Percentiles rank a stretch among this genome's conserved stretches.
These are phyloP conservation scores for Fusarium sp. DNA, from an alignment of 2,329 filamentous ascomycete species.

Conservation along the genomic window DNA sequence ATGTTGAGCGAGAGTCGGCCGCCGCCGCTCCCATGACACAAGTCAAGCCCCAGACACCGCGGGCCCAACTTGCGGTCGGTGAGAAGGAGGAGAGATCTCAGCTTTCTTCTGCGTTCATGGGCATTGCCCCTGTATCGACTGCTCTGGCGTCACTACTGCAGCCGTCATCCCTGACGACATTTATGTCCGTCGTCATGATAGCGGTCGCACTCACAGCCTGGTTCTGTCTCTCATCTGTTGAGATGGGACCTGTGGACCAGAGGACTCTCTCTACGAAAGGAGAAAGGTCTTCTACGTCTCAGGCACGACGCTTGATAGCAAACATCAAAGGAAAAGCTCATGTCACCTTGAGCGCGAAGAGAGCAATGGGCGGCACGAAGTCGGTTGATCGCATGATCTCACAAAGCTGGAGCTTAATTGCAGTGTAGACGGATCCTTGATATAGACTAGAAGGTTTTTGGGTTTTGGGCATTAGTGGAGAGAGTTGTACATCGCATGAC, in stretches of 20 bases:
- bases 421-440: constrained; percentile 20
- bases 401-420: constrained; percentile 20
- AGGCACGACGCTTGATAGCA: not conserved
- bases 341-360: constrained; percentile 5
- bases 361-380: constrained; percentile 4
- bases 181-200: constrained; percentile 15
- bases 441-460: not conserved
- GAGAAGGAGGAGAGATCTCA: constrained; percentile 12
- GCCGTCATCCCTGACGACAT: not conserved
- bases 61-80: not conserved
- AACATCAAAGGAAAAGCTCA: not conserved
- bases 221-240: constrained; percentile 6
- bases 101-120: constrained; percentile 1
- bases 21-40: not conserved
- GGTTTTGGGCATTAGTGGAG: not conserved
- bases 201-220: constrained; percentile 19
- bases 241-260: not conserved
- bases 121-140: constrained; percentile 1
- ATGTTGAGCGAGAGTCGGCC: not conserved
- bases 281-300: not conserved
- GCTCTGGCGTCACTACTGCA: constrained; percentile 1
- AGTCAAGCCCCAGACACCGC: not conserved
- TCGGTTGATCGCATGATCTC: constrained; percentile 20
- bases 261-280: not conserved
- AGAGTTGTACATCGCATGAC: not conserved